These are phyloP conservation scores for Paramecium primaurelia DNA, from an alignment of 73 alveolate genomes.

Conservation along the genomic window DNA sequence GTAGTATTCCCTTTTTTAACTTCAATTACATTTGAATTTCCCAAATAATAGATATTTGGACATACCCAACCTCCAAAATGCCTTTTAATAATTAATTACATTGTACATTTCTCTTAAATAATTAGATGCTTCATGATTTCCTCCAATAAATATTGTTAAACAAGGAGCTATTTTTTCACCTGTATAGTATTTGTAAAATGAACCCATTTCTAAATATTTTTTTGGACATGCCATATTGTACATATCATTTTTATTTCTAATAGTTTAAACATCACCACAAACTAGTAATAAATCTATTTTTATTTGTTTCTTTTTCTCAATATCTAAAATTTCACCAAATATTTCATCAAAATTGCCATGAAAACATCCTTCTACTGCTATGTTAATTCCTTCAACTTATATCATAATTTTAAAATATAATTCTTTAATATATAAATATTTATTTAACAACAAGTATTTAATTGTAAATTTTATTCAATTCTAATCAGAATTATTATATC, in stretches of 20 bases:
- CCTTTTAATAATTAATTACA: background rate
- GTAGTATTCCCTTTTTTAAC: constrained; percentile 64
- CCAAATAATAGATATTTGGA: constrained; percentile 88
- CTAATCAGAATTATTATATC: background rate
- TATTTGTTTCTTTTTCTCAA: constrained; percentile 56
- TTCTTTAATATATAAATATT: background rate
- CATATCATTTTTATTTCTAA: constrained; percentile 73
- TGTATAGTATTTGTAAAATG: constrained; percentile 69
- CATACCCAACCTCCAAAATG: constrained; percentile 96
- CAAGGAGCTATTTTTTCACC: constrained; percentile 76
- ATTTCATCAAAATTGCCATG: constrained; percentile 75
- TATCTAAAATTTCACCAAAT: constrained; percentile 46
- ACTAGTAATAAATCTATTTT: constrained; percentile 70
- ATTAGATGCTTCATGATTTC: constrained; percentile 97
- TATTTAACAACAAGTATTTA: background rate
- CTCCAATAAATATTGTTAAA: constrained; percentile 93
- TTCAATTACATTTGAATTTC: constrained; percentile 79
- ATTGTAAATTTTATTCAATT: background rate
- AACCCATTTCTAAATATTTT: constrained; percentile 73
- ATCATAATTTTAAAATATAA: background rate
- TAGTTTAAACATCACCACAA: constrained; percentile 81
- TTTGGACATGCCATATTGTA: constrained; percentile 72
- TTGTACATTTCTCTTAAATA: constrained; percentile 72
- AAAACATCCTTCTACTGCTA: constrained; percentile 78
- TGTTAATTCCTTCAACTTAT: constrained; percentile 45